Evolutionary conservation across 2,329 filamentous ascomycete species (phyloP).

Genomic region (Arthrobotrys pseudoclavata): DNA sequence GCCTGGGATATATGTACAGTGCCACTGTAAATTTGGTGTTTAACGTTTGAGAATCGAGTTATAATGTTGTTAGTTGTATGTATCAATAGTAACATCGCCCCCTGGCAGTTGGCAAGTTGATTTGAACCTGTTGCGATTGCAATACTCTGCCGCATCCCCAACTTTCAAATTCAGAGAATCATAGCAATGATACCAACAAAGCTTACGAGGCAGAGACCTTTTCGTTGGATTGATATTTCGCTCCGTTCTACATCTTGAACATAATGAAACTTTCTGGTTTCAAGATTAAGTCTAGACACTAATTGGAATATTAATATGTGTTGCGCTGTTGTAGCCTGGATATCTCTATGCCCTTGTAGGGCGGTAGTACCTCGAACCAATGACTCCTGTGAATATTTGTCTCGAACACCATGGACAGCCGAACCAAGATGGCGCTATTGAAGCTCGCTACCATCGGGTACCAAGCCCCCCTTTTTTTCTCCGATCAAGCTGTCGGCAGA

Average conservation of each 20-base stretch:
- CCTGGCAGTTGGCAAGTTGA: not conserved
- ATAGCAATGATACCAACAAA: not conserved
- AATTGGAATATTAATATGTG: conserved; percentile 1
- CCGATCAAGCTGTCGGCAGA: conserved; percentile 31
- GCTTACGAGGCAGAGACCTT: not conserved
- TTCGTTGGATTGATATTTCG: not conserved
- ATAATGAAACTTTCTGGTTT: not conserved
- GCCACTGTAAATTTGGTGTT: not conserved
- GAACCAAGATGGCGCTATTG: conserved; percentile 15
- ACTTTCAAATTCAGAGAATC: not conserved
- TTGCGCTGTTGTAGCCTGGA: conserved; percentile 15
- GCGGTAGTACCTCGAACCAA: not conserved
- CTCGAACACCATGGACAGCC: not conserved
- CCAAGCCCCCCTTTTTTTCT: conserved; percentile 19
- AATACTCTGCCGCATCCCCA: not conserved
- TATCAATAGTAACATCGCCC: not conserved
- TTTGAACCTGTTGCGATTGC: not conserved
- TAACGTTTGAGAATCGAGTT: not conserved
- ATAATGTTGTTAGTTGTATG: not conserved
- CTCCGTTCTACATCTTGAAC: not conserved
- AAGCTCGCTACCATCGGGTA: not conserved
- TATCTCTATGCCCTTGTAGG: not conserved
- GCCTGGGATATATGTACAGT: too few species aligned
- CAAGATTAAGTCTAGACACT: not conserved
- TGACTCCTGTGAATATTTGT: not conserved